Evolutionary conservation across 192 early-diverging fungal species (phyloP).

Genomic region (Rhizophagus sp.): DNA sequence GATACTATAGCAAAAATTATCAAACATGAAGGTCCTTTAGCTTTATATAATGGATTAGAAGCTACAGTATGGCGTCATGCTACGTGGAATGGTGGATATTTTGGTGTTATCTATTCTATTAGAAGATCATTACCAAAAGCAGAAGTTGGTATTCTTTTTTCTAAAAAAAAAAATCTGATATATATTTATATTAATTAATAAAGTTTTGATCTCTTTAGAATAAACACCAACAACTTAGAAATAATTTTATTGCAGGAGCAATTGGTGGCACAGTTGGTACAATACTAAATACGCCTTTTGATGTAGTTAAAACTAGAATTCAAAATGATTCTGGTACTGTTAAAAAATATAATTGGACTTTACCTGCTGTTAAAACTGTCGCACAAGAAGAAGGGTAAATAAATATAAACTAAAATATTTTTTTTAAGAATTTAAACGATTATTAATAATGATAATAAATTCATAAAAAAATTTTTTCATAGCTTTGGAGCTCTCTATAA

Average conservation of each 20-base stretch:
- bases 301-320: slow-evolving; percentile 96
- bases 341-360: slow-evolving; percentile 87
- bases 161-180: neutral
- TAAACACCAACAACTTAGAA: slow-evolving; percentile 70
- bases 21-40: slow-evolving; percentile 71
- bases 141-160: slow-evolving; percentile 35
- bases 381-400: slow-evolving; percentile 87
- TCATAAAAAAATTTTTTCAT: neutral
- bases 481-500: slow-evolving; percentile 85
- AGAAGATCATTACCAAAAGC: slow-evolving; percentile 79
- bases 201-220: slow-evolving; percentile 39
- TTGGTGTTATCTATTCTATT: slow-evolving; percentile 79
- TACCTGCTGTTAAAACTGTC: slow-evolving; percentile 76
- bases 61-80: slow-evolving; percentile 94
- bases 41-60: slow-evolving; percentile 90
- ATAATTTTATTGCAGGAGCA: slow-evolving; percentile 90
- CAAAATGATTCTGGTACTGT: slow-evolving; percentile 76
- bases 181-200: neutral
- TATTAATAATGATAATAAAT: neutral
- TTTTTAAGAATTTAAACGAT: too few species aligned
- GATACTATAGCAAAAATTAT: slow-evolving; percentile 84
- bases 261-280: slow-evolving; percentile 95
- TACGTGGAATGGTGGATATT: slow-evolving; percentile 97
- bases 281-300: slow-evolving; percentile 90
- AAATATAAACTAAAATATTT: slow-evolving; percentile 23